A percentile compares a stretch with the other conserved stretches of the same genome.
These are phyloP conservation scores for Penicillium sp. DNA, from an alignment of 2,329 filamentous ascomycete genomes.

Conservation along the genomic window DNA sequence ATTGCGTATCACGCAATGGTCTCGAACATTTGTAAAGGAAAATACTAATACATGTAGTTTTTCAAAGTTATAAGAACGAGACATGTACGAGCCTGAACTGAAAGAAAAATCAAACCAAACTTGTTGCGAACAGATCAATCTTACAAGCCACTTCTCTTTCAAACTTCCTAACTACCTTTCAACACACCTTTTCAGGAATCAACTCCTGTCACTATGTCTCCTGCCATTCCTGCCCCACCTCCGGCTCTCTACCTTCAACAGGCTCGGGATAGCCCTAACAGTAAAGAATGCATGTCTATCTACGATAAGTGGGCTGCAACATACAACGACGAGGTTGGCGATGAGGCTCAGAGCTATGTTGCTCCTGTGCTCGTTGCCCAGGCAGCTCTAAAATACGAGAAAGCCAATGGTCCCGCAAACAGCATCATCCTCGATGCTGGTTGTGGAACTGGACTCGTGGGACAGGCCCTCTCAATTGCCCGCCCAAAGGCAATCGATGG, in stretches of 20 bases:
- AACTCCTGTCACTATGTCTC: conserved; percentile 1
- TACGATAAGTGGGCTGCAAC: conserved; percentile 51
- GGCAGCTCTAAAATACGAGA: conserved; percentile 26
- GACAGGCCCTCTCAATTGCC: conserved; percentile 46
- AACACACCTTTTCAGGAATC: neutral
- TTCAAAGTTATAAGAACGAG: conserved; percentile 7
- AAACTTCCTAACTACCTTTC: neutral
- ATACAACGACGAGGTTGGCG: conserved; percentile 45
- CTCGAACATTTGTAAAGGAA: neutral
- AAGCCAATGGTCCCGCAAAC: conserved; percentile 15
- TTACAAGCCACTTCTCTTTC: neutral
- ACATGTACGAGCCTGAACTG: neutral
- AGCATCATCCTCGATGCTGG: conserved; percentile 53
- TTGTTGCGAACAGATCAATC: neutral
- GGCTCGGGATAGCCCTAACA: conserved; percentile 37
- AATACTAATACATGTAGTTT: neutral
- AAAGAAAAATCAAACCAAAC: neutral
- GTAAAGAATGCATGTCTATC: conserved; percentile 39
- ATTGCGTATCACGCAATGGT: conserved; percentile 6
- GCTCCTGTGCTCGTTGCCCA: conserved; percentile 42
- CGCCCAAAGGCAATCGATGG: conserved; percentile 53
- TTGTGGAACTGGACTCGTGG: conserved; percentile 58
- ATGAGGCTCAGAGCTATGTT: conserved; percentile 41
- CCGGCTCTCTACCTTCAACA: conserved; percentile 32
- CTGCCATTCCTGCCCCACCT: conserved; percentile 10